Conservation (phyloP, 2,329 filamentous ascomycete genomes). For the Bertia moriformis region DNA sequence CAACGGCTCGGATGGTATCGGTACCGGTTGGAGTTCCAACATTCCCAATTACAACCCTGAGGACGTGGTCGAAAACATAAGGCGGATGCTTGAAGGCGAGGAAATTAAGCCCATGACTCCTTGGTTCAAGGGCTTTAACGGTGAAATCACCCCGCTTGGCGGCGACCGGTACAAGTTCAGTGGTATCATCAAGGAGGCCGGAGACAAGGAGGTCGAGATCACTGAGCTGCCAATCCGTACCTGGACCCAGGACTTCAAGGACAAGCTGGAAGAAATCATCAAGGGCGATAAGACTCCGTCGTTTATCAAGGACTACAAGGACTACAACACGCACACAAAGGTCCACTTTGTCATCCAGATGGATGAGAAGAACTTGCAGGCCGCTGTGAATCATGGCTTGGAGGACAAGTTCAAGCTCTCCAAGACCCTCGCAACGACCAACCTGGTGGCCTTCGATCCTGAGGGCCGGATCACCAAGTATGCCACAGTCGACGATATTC, state of each 20-base stretch:
- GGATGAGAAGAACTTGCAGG: conserved; percentile 77
- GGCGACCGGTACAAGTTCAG: conserved; percentile 78
- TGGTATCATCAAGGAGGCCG: conserved; percentile 60
- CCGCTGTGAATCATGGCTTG: conserved; percentile 60
- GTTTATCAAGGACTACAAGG: conserved; percentile 97
- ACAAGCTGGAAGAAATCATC: conserved; percentile 84
- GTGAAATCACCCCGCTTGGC: conserved; percentile 47
- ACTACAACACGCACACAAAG: conserved; percentile 92
- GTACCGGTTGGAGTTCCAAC: conserved; percentile 91
- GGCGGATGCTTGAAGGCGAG: conserved; percentile 63
- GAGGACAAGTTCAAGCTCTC: conserved; percentile 86
- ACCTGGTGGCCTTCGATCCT: conserved; percentile 83
- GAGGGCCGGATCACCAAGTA: conserved; percentile 89
- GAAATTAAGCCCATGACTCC: conserved; percentile 74
- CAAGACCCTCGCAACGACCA: conserved; percentile 76
- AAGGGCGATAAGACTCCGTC: conserved; percentile 75
- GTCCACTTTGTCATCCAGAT: conserved; percentile 92
- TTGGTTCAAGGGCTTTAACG: conserved; percentile 95
- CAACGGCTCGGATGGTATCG: conserved; percentile 95
- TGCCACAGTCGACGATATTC: conserved; percentile 75
- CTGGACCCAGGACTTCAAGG: conserved; percentile 98
- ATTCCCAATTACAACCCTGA: conserved; percentile 93
- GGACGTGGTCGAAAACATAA: conserved; percentile 79
- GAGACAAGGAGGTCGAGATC: conserved; percentile 72
- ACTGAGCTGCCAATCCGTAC: conserved; percentile 84